Evolutionary conservation across 2,329 filamentous ascomycete species (phyloP).

Genomic region (Penicillium sp.): DNA sequence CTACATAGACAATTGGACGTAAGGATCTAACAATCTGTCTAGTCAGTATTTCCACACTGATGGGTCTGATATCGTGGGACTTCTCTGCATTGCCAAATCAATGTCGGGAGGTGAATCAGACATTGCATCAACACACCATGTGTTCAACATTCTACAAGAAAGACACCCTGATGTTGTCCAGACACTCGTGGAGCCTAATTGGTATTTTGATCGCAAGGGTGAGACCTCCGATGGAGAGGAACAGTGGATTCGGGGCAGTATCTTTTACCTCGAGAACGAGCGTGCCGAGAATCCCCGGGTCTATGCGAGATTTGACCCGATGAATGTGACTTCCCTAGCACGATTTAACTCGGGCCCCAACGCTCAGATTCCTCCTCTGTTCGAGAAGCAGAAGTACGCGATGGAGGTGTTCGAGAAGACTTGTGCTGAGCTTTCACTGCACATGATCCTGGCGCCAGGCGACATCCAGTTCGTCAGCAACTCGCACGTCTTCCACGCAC

Average conservation of each 20-base stretch:
- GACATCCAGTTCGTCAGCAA: constrained; percentile 31
- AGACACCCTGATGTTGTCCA: constrained; percentile 74
- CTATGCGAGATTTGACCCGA: constrained; percentile 71
- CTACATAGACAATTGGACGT: neutral
- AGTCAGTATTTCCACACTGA: constrained; percentile 81
- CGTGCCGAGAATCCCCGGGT: constrained; percentile 55
- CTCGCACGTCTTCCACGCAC: constrained; percentile 28
- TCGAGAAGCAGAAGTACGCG: constrained; percentile 25
- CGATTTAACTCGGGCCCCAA: constrained; percentile 61
- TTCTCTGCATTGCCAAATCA: constrained; percentile 74
- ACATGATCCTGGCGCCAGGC: constrained; percentile 28
- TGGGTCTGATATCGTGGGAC: constrained; percentile 74
- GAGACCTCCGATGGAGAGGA: constrained; percentile 69
- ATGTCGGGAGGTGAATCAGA: constrained; percentile 79
- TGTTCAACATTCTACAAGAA: constrained; percentile 73
- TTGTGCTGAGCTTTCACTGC: constrained; percentile 23
- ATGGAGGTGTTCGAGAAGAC: constrained; percentile 26
- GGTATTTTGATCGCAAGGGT: constrained; percentile 89
- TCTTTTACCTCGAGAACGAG: constrained; percentile 72
- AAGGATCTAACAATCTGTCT: neutral
- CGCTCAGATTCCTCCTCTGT: constrained; percentile 26
- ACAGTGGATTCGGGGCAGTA: constrained; percentile 65
- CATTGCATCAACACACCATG: constrained; percentile 70
- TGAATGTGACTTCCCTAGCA: constrained; percentile 69
- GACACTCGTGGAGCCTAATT: constrained; percentile 69